Evolutionary conservation across 345 rosid species (phyloP).

Genomic region (Physaria fendleri): DNA sequence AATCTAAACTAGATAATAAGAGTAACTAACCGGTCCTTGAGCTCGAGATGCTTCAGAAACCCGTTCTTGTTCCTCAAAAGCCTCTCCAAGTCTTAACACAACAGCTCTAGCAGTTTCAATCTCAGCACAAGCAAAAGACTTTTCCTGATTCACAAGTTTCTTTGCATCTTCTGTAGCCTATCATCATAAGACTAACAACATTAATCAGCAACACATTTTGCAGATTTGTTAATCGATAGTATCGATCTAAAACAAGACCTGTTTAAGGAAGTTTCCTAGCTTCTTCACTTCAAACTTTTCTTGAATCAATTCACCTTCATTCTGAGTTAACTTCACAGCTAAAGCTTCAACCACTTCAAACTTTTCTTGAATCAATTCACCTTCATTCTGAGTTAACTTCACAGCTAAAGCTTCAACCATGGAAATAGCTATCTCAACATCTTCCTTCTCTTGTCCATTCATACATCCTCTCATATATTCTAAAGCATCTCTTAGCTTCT

Average conservation of each 20-base stretch:
- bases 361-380: slow-evolving; percentile 94
- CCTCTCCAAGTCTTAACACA: slow-evolving; percentile 88
- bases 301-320: slow-evolving; percentile 96
- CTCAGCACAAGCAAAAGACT: slow-evolving; percentile 98
- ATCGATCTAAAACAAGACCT: slow-evolving; percentile 38
- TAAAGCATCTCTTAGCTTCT: slow-evolving; percentile 97
- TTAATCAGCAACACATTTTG: too few species aligned
- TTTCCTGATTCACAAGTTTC: slow-evolving; percentile 89
- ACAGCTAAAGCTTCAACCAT: slow-evolving; percentile 78
- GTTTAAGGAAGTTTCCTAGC: slow-evolving; percentile 84
- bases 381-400: slow-evolving; percentile 97
- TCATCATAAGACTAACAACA: neutral
- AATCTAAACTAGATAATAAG: neutral
- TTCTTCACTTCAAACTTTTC: slow-evolving; percentile 98
- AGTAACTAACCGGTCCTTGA: slow-evolving; percentile 42
- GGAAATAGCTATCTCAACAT: slow-evolving; percentile 90
- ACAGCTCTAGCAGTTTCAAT: slow-evolving; percentile 96
- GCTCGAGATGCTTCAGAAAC: slow-evolving; percentile 52
- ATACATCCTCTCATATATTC: slow-evolving; percentile 88
- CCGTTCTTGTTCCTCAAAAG: slow-evolving; percentile 81
- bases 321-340: slow-evolving; percentile 95
- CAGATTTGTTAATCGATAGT: too few species aligned
- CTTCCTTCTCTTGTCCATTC: slow-evolving; percentile 82
- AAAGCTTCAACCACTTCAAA: slow-evolving; percentile 98
- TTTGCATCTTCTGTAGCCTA: slow-evolving; percentile 99